These are phyloP conservation scores for Pichia eremophila DNA, from an alignment of 805 yeast species.

Conservation along the genomic window DNA sequence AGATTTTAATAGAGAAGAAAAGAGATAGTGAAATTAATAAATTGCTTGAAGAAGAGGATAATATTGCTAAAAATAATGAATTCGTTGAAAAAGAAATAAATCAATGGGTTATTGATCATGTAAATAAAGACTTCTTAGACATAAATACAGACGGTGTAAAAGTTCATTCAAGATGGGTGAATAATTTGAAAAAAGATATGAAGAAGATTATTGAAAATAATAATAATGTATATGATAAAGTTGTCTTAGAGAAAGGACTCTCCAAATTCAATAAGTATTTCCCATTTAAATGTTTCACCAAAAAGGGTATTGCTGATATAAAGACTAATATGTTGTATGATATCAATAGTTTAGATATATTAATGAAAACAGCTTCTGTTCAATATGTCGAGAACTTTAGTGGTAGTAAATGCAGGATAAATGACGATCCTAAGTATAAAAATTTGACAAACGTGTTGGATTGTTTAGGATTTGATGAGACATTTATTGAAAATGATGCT, in stretches of 20 bases:
- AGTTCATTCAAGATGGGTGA: slow-evolving; percentile 2
- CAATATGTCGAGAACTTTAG: slow-evolving; percentile 3
- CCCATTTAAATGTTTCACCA: slow-evolving; percentile 2
- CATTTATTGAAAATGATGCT: neutral
- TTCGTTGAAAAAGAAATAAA: neutral
- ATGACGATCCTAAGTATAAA: neutral
- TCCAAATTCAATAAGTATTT: neutral
- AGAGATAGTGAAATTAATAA: slow-evolving; percentile 1
- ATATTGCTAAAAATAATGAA: neutral
- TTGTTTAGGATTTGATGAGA: slow-evolving; percentile 1
- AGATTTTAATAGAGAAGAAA: neutral
- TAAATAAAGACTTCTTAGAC: slow-evolving; percentile 1
- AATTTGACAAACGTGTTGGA: neutral
- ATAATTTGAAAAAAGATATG: neutral
- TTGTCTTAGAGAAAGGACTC: too few relatives aligned
- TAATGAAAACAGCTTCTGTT: neutral
- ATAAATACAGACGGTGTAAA: neutral
- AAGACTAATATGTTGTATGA: neutral
- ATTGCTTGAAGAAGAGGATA: neutral
- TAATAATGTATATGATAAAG: neutral
- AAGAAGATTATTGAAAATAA: neutral
- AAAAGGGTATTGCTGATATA: neutral
- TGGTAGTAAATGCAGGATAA: neutral
- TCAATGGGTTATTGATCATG: slow-evolving; percentile 2
- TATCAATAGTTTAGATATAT: neutral